phyloP scores from a whole-genome alignment of 169 alveolate genomes.

The Plasmodium blacklocki region DNA sequence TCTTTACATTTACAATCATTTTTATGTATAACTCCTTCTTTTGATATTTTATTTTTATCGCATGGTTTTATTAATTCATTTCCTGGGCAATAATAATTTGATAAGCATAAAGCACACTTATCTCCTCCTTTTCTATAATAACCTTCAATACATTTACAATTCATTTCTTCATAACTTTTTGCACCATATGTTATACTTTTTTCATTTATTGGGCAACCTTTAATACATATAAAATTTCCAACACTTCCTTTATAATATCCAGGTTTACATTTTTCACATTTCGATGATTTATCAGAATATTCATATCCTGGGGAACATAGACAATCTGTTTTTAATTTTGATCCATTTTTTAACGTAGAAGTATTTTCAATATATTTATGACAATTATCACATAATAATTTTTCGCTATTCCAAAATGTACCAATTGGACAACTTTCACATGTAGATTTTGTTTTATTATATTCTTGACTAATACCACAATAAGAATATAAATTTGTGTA shows the following conservation, averaged over 20 bases:
- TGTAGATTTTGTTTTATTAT: conserved; percentile 11
- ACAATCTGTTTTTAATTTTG: conserved; percentile 75
- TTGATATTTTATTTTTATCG: conserved; percentile 23
- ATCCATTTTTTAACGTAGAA: conserved; percentile 78
- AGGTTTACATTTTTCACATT: conserved; percentile 81
- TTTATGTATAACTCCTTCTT: conserved; percentile 33
- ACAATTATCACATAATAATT: conserved; percentile 76
- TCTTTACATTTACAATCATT: conserved; percentile 49
- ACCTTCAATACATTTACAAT: conserved; percentile 80
- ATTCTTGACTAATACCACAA: conserved; percentile 57
- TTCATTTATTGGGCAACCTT: conserved; percentile 65
- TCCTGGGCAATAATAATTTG: conserved; percentile 77
- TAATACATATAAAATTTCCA: conserved; percentile 78
- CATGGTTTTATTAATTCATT: conserved; percentile 19
- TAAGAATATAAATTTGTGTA: conserved; percentile 58
- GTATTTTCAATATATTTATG: conserved; percentile 67
- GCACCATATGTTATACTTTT: conserved; percentile 65
- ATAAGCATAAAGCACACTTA: conserved; percentile 77
- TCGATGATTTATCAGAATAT: conserved; percentile 49
- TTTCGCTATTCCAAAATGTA: conserved; percentile 46
- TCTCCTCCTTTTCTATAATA: conserved; percentile 71
- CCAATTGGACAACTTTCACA: conserved; percentile 74
- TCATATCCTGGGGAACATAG: conserved; percentile 81
- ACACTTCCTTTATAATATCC: conserved; percentile 74
- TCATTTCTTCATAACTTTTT: conserved; percentile 68